Percentiles rank a stretch among this genome's conserved stretches.
phyloP scores from a whole-genome alignment of 805 yeast genomes.

The Saturnispora sekii region DNA sequence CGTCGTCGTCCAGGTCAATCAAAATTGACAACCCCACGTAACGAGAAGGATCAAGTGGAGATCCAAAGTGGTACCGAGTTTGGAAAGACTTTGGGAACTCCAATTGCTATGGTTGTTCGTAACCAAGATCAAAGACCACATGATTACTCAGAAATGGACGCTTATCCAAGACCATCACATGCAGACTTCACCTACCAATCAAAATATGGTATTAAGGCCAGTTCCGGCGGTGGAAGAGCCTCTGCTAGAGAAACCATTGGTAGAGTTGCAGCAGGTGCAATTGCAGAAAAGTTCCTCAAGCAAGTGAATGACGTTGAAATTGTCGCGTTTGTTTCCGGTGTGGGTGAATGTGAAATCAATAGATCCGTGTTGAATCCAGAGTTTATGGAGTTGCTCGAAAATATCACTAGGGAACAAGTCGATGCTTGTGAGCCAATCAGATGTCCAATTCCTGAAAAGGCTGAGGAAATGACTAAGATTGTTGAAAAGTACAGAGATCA shows the following conservation, averaged over 20 bases:
- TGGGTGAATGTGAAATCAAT: constrained; percentile 71
- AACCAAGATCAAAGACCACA: constrained; percentile 97
- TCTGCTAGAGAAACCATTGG: constrained; percentile 98
- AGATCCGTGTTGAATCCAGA: constrained; percentile 56
- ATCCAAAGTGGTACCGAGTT: constrained; percentile 93
- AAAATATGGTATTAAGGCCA: constrained; percentile 88
- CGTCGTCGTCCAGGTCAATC: constrained; percentile 98
- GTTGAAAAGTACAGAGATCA: constrained; percentile 81
- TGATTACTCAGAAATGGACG: constrained; percentile 91
- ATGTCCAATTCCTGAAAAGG: constrained; percentile 72
- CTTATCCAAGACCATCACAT: constrained; percentile 95
- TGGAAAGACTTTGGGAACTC: constrained; percentile 88
- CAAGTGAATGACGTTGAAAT: constrained; percentile 80
- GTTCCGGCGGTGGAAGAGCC: constrained; percentile 96
- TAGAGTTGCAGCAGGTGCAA: constrained; percentile 97
- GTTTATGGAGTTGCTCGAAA: constrained; percentile 58
- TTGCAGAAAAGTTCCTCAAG: constrained; percentile 83
- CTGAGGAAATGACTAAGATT: constrained; percentile 73
- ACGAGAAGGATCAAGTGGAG: constrained; percentile 86
- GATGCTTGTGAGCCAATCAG: constrained; percentile 86
- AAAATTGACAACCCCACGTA: constrained; percentile 85
- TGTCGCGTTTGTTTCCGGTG: constrained; percentile 93
- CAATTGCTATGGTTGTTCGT: constrained; percentile 85
- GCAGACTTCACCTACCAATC: constrained; percentile 90
- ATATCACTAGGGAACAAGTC: constrained; percentile 79